Evolutionary conservation across 495 filamentous ascomycete genomes (phyloP).

Genomic region (Polyplosphaeria fusca): DNA sequence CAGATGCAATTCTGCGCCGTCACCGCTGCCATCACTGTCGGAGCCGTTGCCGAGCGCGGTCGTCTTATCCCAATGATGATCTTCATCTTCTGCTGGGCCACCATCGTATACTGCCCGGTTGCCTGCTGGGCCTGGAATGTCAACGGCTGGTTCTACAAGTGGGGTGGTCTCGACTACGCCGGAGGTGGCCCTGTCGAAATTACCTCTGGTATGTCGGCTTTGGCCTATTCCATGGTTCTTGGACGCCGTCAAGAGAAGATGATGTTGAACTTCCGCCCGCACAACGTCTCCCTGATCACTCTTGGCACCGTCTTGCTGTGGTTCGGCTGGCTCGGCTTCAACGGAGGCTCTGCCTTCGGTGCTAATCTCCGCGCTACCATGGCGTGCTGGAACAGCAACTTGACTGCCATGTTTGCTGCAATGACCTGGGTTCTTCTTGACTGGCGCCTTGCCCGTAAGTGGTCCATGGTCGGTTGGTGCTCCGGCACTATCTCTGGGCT

Average conservation of each 20-base stretch:
- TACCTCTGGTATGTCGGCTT: slow-evolving; percentile 83
- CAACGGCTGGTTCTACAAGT: slow-evolving; percentile 89
- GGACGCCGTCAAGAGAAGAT: slow-evolving; percentile 98
- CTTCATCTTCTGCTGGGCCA: slow-evolving; percentile 94
- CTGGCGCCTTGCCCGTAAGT: slow-evolving; percentile 91
- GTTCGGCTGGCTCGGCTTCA: slow-evolving; percentile 99
- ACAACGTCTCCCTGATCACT: slow-evolving; percentile 97
- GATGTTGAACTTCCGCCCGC: slow-evolving; percentile 85
- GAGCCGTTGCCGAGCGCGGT: slow-evolving; percentile 88
- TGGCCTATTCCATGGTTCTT: slow-evolving; percentile 93
- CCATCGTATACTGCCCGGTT: slow-evolving; percentile 93
- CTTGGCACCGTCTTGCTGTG: slow-evolving; percentile 93
- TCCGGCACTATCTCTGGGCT: slow-evolving; percentile 63
- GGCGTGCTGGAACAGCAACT: slow-evolving; percentile 96
- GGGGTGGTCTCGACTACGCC: slow-evolving; percentile 93
- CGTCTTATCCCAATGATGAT: slow-evolving; percentile 93
- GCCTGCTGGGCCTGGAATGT: slow-evolving; percentile 94
- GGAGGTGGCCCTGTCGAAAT: slow-evolving; percentile 98
- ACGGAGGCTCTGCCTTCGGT: slow-evolving; percentile 95
- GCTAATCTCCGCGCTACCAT: slow-evolving; percentile 92
- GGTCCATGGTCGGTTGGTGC: slow-evolving; percentile 99
- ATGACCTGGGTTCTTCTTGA: slow-evolving; percentile 91
- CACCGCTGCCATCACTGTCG: slow-evolving; percentile 89
- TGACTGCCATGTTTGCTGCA: slow-evolving; percentile 84
- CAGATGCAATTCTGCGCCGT: slow-evolving; percentile 96